Evolutionary conservation across 2,329 filamentous ascomycete species (phyloP), one percentile per base, ranked within the genome.

Genomic region (Colletotrichum camelliae): DNA sequence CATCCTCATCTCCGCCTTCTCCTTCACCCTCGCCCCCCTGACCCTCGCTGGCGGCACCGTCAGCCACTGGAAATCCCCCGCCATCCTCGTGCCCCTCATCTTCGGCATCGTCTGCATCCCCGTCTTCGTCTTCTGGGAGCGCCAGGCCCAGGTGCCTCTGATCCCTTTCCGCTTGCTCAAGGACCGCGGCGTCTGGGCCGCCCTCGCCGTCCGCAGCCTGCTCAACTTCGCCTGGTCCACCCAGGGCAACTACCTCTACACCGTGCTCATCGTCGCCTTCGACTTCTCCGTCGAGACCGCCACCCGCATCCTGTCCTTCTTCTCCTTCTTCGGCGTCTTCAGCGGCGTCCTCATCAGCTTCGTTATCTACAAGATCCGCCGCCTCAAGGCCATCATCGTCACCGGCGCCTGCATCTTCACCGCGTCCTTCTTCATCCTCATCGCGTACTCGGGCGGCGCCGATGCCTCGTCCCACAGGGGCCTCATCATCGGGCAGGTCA

Each of bases 121-220:
- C 0, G 80, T 83, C 0, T 93, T 89, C 78, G 79, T 91, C 39
- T 55, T 86, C 5, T 93, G 91, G 91, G 91, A 93, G 77, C 84
- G 82, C 27, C 85, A 81, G 39, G 86, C 87, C 2, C 85, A 89
- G 7, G 79, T 79, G 61, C 91, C 91, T 0, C 87, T 93, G 78
- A 81, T 92, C 1, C 91, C 91, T 1, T 92, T 92, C 80, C 81
- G 88, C 78, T 85, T 93, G 0, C 83, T 93, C 27, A 88, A 86
- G 74, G 90, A 93, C 75, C 88, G 91, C n/a, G 88, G 88, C 0
- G 90, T 93, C 2, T 93, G 91, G 90, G 89, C 88, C 3, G 89
- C 91, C 1, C 82, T 93, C 12, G 90, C 89, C 0, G 90, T 93
- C 58, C 87, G 86, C 4, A 82, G 84, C 72, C 79, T 88, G 70